Base-by-base conservation (phyloP, 2,329 filamentous ascomycete species). In the Exophiala phaeomuriformis region DNA sequence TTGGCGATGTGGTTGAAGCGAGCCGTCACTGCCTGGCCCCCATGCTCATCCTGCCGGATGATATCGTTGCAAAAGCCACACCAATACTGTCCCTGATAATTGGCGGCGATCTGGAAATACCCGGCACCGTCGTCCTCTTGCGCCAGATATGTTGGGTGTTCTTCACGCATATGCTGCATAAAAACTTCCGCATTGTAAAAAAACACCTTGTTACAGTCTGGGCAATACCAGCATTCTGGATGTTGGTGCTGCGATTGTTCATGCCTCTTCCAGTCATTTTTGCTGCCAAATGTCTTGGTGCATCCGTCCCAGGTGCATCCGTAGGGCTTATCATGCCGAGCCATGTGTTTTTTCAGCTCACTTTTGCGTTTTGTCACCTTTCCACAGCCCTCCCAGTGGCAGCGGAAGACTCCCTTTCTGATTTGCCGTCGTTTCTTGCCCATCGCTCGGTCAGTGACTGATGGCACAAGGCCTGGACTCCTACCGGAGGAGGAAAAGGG, bases 231-330 rank as follows among this genome's bases (percentile, higher is more conserved):
- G 45, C 77, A 77, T 64, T 90, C 84, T 4, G 79, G 68, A 54
- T 85, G 80, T 56, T 80, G 82, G 66, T 95, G 90, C 64, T 91
- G 86, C 10, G 80, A 82, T 60, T 82, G 85, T 65, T 96, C 91
- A 64, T 96, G 90, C 1, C 90, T 82, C 66, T 94, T 95, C 90
- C 83, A 96, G 68, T 96, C 90, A 55, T 89, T 90, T 66, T 95
- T 95, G 68, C 86, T 90, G n/a, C 90, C 90, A 61, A 95, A 95
- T 0, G 67, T 75, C 64, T 88, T 90, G 46, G 71, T 68, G 64
- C 90, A 95, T 31, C 72, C 69, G 5, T 75, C 69, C 59, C 83
- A 86, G 0, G 89, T 95, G 68, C 90, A 96, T 8, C 83, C 83
- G 58, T 91, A 95, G 0, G 89, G 90, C 60, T 82, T 83, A 5